Base-by-base conservation (phyloP, 1,284 basidiomycete genomes). In the Ustilago shanxiensis region DNA sequence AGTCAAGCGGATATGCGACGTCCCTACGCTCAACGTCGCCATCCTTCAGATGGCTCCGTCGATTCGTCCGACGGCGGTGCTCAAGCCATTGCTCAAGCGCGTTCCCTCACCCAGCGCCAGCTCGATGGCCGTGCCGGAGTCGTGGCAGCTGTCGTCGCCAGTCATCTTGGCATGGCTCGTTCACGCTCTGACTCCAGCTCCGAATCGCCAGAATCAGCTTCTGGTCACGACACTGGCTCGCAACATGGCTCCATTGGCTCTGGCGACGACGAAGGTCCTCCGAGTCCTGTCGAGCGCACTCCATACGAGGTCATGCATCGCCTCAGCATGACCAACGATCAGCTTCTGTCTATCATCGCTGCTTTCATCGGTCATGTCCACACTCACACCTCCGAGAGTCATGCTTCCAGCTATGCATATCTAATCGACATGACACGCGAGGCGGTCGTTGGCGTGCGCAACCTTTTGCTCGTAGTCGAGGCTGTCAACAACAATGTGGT, bases 311-410 rank as follows among this genome's bases (percentile, higher is more conserved):
- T 79, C 24, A 78, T 86, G 60, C 83, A 87, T 39, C 81, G 87
- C 6, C 81, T 85, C 60, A 84, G 82, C 35, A 79, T 84, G 22
- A 94, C 96, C 82, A 91, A 93, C 68, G 82, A 84, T 44, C 79
- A 82, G 60, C 92, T 97, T 75, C 88, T 98, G 8, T 96, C 94
- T 5, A 93, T 94, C 18, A 94, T 98, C 80, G 95, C 96, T 13
- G 95, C 95, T 2, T 95, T 99, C 86, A 96, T 99, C 81, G 95
- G 95, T 1, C 95, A 98, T 83, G 93, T 95, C 1, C 95, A 99
- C 84, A 93, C 93, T 16, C 94, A 98, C 88, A 92, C 93, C 20
- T 91, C 93, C 59, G 89, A 90, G 26, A 93, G 93, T 20, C 94
- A 97, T 86, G 79, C 83, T 1, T 93, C 95, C 0, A 94, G 94